Evolutionary conservation across 2,329 filamentous ascomycete species (phyloP).

Genomic region (Clonostachys rosea): DNA sequence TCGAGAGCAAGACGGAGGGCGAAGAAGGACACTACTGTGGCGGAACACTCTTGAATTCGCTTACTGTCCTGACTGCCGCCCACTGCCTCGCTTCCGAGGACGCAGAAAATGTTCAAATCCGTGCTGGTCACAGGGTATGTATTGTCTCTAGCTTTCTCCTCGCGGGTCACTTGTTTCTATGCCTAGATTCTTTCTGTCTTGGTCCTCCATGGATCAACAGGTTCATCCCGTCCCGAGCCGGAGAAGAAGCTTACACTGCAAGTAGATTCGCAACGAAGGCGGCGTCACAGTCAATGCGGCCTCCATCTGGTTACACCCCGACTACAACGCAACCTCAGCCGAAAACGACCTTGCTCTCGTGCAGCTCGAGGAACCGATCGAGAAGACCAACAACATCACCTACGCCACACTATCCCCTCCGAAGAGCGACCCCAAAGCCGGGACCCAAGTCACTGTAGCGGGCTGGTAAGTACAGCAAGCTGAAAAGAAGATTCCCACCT

Average conservation of each 20-base stretch:
- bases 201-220: not conserved
- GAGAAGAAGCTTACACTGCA: not conserved
- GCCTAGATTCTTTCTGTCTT: not conserved
- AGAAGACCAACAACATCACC: conserved; percentile 1
- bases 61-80: conserved; percentile 21
- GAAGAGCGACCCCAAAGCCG: conserved; percentile 1
- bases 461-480: conserved; percentile 2
- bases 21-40: conserved; percentile 15
- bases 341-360: conserved; percentile 21
- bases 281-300: conserved; percentile 15
- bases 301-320: conserved; percentile 13
- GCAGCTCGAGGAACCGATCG: conserved; percentile 15
- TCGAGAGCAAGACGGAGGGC: conserved; percentile 5
- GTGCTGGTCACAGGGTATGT: conserved; percentile 15
- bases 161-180: no score
- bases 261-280: conserved; percentile 8
- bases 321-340: conserved; percentile 7
- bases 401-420: conserved; percentile 1
- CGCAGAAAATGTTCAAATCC: conserved; percentile 11
- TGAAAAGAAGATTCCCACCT: conserved; percentile 6
- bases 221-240: no score
- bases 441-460: not conserved
- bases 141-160: no score
- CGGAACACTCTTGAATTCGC: conserved; percentile 18
- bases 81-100: conserved; percentile 14